Percentiles rank a stretch among this genome's conserved stretches.
These are phyloP conservation scores for Sungouiozyma ichnusensis DNA, from an alignment of 805 yeast species.

Conservation along the genomic window DNA sequence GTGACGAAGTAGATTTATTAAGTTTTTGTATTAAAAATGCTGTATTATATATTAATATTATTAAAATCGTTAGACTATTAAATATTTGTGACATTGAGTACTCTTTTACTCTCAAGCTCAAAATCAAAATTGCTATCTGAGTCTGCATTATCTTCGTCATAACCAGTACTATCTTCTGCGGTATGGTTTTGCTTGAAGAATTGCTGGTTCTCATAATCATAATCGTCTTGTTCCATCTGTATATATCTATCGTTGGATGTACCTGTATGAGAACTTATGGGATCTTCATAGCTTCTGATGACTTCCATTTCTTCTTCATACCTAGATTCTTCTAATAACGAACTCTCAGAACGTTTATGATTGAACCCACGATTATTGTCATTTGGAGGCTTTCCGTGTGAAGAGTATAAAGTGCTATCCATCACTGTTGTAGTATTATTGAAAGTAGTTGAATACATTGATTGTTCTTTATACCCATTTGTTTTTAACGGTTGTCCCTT, in stretches of 20 bases:
- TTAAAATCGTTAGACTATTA: background rate
- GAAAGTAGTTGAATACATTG: background rate
- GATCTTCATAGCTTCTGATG: background rate
- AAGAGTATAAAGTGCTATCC: background rate
- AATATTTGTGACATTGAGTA: background rate
- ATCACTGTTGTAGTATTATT: background rate
- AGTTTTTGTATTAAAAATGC: no score
- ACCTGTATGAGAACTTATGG: background rate
- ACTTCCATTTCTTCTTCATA: background rate
- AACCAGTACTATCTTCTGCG: background rate
- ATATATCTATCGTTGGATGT: background rate
- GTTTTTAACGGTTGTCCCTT: background rate
- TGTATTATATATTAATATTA: no score
- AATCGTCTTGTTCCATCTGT: slow-evolving; percentile 7
- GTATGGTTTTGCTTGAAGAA: background rate
- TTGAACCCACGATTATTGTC: background rate
- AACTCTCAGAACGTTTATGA: background rate
- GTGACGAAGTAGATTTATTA: no score
- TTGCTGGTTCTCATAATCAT: slow-evolving; percentile 2
- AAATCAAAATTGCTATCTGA: background rate
- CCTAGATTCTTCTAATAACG: background rate
- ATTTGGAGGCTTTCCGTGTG: background rate
- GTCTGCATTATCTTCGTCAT: background rate
- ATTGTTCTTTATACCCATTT: background rate
- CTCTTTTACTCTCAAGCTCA: background rate